Evolutionary conservation across 495 filamentous ascomycete genomes (phyloP).

Genomic region (Penicillium lividum): DNA sequence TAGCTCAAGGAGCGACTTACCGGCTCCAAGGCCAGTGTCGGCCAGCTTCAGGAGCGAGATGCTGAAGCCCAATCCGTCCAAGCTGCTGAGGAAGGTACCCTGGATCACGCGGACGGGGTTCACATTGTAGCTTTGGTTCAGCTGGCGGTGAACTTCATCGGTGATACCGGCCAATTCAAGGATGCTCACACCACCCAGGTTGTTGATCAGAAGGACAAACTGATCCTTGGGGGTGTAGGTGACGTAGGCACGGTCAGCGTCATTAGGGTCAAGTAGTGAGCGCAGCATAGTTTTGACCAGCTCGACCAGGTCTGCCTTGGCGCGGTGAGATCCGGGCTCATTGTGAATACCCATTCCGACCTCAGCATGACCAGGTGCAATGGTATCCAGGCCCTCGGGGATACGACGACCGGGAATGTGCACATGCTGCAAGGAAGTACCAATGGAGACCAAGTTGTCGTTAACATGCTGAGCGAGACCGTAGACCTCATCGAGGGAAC

Average conservation of each 20-base stretch:
- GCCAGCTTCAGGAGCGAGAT: conserved; percentile 78
- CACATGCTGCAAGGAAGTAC: conserved; percentile 82
- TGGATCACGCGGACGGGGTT: conserved; percentile 65
- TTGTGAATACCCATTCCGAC: conserved; percentile 99
- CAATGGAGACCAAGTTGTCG: conserved; percentile 80
- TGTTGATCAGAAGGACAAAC: conserved; percentile 84
- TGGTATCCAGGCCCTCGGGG: conserved; percentile 45
- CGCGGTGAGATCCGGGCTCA: conserved; percentile 78
- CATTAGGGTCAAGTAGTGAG: conserved; percentile 75
- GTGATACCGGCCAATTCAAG: conserved; percentile 89
- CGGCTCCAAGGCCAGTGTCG: conserved; percentile 73
- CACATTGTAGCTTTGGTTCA: conserved; percentile 66
- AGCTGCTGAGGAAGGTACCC: conserved; percentile 73
- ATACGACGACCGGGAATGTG: conserved; percentile 80
- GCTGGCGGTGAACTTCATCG: conserved; percentile 80
- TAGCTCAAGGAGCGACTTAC: conserved; percentile 80
- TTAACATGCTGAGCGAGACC: conserved; percentile 70
- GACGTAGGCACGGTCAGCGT: conserved; percentile 80
- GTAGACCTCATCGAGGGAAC: conserved; percentile 65
- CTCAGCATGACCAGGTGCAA: conserved; percentile 76
- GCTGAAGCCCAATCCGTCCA: conserved; percentile 93
- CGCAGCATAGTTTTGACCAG: conserved; percentile 77
- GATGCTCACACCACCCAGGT: conserved; percentile 87
- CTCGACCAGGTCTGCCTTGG: conserved; percentile 64
- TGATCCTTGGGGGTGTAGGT: conserved; percentile 61